Conservation (phyloP, 2,329 filamentous ascomycete genomes). For the Lecanicillium sp. region DNA sequence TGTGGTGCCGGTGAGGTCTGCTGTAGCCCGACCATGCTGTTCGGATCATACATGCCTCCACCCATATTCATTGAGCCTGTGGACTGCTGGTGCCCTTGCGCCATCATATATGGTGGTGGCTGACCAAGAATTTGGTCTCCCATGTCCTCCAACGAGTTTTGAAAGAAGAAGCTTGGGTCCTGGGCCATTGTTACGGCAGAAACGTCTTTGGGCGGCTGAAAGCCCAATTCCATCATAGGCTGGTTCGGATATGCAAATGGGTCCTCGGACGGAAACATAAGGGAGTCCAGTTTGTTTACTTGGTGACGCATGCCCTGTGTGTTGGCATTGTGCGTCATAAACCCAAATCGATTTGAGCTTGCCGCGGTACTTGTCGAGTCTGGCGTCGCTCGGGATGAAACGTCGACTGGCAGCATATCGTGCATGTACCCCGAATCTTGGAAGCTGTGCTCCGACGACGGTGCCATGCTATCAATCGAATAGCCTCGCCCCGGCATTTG, state of each 20-base stretch:
- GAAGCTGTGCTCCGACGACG: slow-evolving; percentile 21
- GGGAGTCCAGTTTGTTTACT: slow-evolving; percentile 62
- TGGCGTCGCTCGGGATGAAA: slow-evolving; percentile 33
- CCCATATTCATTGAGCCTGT: slow-evolving; percentile 34
- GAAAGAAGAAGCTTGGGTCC: slow-evolving; percentile 41
- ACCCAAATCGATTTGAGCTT: slow-evolving; percentile 28
- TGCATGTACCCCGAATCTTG: slow-evolving; percentile 31
- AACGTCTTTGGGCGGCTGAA: slow-evolving; percentile 25
- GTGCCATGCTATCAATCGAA: slow-evolving; percentile 26
- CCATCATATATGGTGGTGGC: slow-evolving; percentile 63
- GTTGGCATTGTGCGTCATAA: slow-evolving; percentile 22
- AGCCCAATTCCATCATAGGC: slow-evolving; percentile 54
- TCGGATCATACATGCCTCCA: slow-evolving; percentile 34
- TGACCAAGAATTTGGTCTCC: slow-evolving; percentile 67
- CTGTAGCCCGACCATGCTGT: slow-evolving; percentile 31
- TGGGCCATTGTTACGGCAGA: slow-evolving; percentile 22
- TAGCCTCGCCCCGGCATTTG: slow-evolving; percentile 16
- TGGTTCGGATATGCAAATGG: slow-evolving; percentile 75
- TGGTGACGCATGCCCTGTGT: slow-evolving; percentile 28
- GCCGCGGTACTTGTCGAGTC: slow-evolving; percentile 33
- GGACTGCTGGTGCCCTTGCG: slow-evolving; percentile 31
- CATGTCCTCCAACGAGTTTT: slow-evolving; percentile 52
- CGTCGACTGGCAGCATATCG: slow-evolving; percentile 37
- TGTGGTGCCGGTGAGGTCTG: slow-evolving; percentile 19
- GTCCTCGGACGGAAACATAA: slow-evolving; percentile 75